Evolutionary conservation across 78 protist genomes (phyloP), one percentile per base, ranked within the genome.

Genomic region (Creolimax fragrantissima): DNA sequence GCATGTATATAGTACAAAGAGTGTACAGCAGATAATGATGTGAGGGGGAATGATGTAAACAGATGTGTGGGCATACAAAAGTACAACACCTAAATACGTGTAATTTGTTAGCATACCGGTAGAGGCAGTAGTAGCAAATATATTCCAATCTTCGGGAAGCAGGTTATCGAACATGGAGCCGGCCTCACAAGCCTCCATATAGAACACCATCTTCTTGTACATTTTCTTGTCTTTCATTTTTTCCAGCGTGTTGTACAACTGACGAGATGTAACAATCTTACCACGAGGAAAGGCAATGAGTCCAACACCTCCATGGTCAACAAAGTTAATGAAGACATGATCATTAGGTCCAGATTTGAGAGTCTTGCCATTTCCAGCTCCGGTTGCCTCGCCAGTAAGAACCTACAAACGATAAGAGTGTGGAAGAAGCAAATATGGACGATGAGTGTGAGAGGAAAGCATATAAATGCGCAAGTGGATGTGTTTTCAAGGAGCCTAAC

Each of bases 131-230:
- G 84, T 44, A 37, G 91, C 91, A 39, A 11, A 92, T 86, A 88
- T 41, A 44, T 88, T 58, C 36, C 7, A 36, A 91, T 47, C 36
- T 81, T 3, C 41, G 86, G 91, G 88, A 24, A 85, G 88, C n/a
- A 58, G 3, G 17, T 86, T 45, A 58, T 88, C 83, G 67, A 88
- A 93, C 95, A 93, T 93, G 42, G 90, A 81, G 7, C 95, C 95
- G 11, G 74, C 17, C 90, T 93, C 95, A 84, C 95, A 93, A 42
- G 95, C 95, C 92, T 93, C 95, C 35, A 93, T 3, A 91, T 90
- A 93, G 92, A 93, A 90, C 41, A 92, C 93, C 3, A 92, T 83
- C 88, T 84, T 39, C 43, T 3, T 37, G 47, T 86, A 92, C 93
- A 91, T 91, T 44, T 44, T 39, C 44, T 41, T 81, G 47, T 81